Base-by-base conservation (phyloP, 768 basidiomycete species). In the Tricholoma terreum region DNA sequence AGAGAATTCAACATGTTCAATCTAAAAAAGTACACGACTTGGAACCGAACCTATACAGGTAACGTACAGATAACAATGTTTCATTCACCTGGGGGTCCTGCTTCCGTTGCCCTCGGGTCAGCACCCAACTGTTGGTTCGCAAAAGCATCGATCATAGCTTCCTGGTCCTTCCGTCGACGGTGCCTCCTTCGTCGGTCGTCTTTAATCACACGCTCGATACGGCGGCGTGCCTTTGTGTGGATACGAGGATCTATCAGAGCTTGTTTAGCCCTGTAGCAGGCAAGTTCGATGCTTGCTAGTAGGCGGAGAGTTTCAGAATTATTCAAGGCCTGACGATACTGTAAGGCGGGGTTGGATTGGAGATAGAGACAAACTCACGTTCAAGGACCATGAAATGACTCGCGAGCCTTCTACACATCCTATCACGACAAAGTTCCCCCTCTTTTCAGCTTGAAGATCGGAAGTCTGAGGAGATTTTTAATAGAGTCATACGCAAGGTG, bases 391-490 rank as follows among this genome's bases (percentile, higher is more conserved):
- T 12, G 91, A 92, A 31, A 92, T 76, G 38, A 93, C 90, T 40
- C 81, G 83, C 38, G 77, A 68, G 19, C 84, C 85, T 57, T 92
- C 89, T 19, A 93, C 84, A 55, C 87, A 88, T 42, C 88, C 86
- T 54, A 93, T 82, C 24, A 93, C 89, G 19, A 93, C 86, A 66
- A 93, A 93, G 68, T 92, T 92, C 52, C 91, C 91, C 61, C 91
- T 82, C 72, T 89, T 90, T 72, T 93, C 91, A 15, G 90, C 90
- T 74, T 92, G 89, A 35, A 92, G 72, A 67, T 92, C 86, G 56
- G 83, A 83, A 21, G 76, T 67, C 87, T 89, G 56, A 19, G 34
- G 1, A 45, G 6, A 10, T 49, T 6, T 10, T 30, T 49, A 49
- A 50, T 7, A 30, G 21, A 45, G 27, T 15, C 3, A 31, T 24